Percentiles rank a stretch among this genome's conserved stretches.
These are phyloP conservation scores for Aspergillus arachidicola DNA, from an alignment of 2,329 filamentous ascomycete genomes.

Conservation along the genomic window DNA sequence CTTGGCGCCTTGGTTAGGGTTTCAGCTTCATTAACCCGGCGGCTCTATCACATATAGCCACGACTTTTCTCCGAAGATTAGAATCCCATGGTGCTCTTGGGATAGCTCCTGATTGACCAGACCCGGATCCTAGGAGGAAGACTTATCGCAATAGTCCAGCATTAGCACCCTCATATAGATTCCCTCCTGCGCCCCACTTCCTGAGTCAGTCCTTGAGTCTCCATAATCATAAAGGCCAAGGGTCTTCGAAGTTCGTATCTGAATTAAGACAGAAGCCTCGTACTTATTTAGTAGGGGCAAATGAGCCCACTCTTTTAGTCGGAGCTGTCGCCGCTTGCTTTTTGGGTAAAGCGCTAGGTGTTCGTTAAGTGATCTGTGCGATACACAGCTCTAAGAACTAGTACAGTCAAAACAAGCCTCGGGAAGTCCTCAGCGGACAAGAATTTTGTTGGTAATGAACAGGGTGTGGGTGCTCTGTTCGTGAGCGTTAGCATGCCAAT, in stretches of 20 bases:
- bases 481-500: background rate
- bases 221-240: slow-evolving; percentile 2
- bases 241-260: background rate
- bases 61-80: background rate
- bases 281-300: background rate
- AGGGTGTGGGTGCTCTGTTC: background rate
- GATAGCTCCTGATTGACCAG: background rate
- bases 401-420: background rate
- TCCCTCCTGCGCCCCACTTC: background rate
- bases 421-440: background rate
- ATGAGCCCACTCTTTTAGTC: background rate
- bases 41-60: background rate
- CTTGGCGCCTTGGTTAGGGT: slow-evolving; percentile 20
- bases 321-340: background rate
- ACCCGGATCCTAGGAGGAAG: background rate
- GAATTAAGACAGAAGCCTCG: background rate
- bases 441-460: background rate
- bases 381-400: background rate
- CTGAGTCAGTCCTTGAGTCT: background rate
- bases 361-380: background rate
- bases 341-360: background rate
- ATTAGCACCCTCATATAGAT: slow-evolving; percentile 3
- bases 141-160: slow-evolving; percentile 3
- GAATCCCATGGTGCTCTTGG: background rate
- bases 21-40: slow-evolving; percentile 27